Percentiles rank a stretch among this genome's conserved stretches.
These are phyloP conservation scores for Macroventuria anomochaeta DNA, from an alignment of 2,329 filamentous ascomycete species.

Conservation along the genomic window DNA sequence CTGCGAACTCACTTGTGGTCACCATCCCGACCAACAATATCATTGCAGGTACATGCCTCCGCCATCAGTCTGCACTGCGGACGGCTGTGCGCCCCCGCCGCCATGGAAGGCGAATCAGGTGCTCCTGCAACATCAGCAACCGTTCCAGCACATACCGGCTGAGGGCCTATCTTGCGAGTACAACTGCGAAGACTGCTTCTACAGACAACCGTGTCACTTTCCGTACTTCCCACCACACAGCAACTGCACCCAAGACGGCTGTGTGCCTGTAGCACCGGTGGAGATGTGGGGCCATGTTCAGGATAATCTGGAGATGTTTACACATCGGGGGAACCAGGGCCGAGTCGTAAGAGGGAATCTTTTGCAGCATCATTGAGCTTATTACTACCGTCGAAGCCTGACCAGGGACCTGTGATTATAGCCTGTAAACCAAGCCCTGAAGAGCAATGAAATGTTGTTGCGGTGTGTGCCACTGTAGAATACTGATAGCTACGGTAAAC, in stretches of 20 bases:
- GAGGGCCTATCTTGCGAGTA: not conserved
- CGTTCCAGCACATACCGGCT: not conserved
- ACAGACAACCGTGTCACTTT: not conserved
- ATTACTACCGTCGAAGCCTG: too few species aligned
- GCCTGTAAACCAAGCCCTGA: too few species aligned
- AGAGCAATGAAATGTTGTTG: too few species aligned
- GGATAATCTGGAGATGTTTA: not conserved
- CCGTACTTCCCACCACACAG: not conserved
- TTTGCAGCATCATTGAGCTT: not conserved
- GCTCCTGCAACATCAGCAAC: not conserved
- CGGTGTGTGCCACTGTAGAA: too few species aligned
- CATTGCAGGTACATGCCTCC: not conserved
- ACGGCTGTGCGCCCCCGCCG: not conserved
- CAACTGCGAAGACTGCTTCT: not conserved
- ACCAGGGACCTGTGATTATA: too few species aligned
- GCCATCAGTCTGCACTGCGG: too few species aligned
- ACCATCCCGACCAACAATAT: not conserved
- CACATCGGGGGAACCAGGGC: not conserved
- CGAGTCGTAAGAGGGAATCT: not conserved
- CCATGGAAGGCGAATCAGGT: not conserved
- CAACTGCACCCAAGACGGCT: not conserved
- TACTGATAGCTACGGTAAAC: too few species aligned
- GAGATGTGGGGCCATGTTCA: too few species aligned
- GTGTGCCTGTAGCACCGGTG: not conserved
- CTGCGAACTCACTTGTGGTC: not conserved